Evolutionary conservation across 768 basidiomycete genomes (phyloP), one percentile per base, ranked within the genome.

Genomic region (Suillus ampliporus): DNA sequence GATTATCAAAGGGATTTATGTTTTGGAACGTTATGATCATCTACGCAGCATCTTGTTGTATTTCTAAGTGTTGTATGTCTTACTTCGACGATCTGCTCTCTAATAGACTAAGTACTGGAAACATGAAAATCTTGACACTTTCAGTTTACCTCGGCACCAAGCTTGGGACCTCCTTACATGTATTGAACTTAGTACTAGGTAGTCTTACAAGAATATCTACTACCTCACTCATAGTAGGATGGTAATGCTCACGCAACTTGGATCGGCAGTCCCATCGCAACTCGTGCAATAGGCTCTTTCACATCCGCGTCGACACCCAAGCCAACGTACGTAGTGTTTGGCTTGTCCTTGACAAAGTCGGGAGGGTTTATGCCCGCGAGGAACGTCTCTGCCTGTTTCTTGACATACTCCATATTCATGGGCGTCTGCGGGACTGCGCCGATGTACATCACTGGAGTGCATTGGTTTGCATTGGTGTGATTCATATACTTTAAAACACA

Each of bases 341-440:
- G 79, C 41, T 73, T 64, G 35, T 82, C 79, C 64, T 82, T 75
- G 0, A 84, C 86, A 76, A 90, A 94, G 70, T 94, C 92, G 5
- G 92, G 89, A 14, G 90, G 90, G n/a, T 88, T 83, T 34, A 83
- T 69, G 5, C 87, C 87, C 13, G 74, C 66, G 44, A 88, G 75
- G 76, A 92, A 94, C 14, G 81, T 74, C 48, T 85, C 83, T 37
- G 80, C 85, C 73, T 94, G 92, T 67, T 82, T 79, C 63, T 79
- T 75, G 51, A 93, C 70, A 67, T 93, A 94, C 14, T 75, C 79
- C 38, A 78, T 77, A 70, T 91, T 91, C 66, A 79, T 77, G 1
- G 84, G 83, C 2, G 89, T 91, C 57, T 84, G 76, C 0, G 90
- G 91, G 8, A 89, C 85, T 4, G 91, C 86, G 1, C 89, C 87